Evolutionary conservation across 352 stramenopile genomes (phyloP).

Genomic region (Globisporangium heterothallicum): DNA sequence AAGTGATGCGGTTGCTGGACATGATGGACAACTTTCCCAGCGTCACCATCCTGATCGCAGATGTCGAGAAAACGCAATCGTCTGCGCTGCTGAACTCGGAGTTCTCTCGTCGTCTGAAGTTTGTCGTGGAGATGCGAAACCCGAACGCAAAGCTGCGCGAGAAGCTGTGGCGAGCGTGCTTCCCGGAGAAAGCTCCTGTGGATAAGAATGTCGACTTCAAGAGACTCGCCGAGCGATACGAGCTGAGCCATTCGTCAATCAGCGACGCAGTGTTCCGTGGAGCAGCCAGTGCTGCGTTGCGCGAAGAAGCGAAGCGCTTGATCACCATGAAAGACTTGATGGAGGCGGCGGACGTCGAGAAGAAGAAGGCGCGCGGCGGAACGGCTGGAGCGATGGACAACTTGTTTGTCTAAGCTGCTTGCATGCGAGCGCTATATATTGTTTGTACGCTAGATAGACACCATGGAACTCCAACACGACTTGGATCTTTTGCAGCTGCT

Average conservation of each 20-base stretch:
- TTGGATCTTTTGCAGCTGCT: background rate
- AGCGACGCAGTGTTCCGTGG: constrained; percentile 81
- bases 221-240: constrained; percentile 64
- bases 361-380: constrained; percentile 58
- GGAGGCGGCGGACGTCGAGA: constrained; percentile 66
- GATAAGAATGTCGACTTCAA: constrained; percentile 61
- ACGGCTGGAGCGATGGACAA: constrained; percentile 63
- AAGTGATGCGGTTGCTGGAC: constrained; percentile 70
- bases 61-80: constrained; percentile 46
- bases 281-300: constrained; percentile 62
- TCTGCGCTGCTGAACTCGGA: constrained; percentile 57
- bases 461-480: background rate
- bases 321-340: constrained; percentile 83
- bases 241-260: constrained; percentile 73
- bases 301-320: constrained; percentile 43
- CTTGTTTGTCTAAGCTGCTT: constrained; percentile 81
- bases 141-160: constrained; percentile 66
- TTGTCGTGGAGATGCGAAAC: constrained; percentile 82
- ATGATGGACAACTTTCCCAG: constrained; percentile 78
- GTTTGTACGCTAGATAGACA: background rate
- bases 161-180: constrained; percentile 72
- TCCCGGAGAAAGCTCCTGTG: constrained; percentile 61
- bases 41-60: constrained; percentile 70
- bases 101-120: constrained; percentile 72
- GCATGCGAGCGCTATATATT: too few species aligned